Evolutionary conservation across 192 early-diverging fungal species (phyloP).

Genomic region (Pecoramyces ruminantium): DNA sequence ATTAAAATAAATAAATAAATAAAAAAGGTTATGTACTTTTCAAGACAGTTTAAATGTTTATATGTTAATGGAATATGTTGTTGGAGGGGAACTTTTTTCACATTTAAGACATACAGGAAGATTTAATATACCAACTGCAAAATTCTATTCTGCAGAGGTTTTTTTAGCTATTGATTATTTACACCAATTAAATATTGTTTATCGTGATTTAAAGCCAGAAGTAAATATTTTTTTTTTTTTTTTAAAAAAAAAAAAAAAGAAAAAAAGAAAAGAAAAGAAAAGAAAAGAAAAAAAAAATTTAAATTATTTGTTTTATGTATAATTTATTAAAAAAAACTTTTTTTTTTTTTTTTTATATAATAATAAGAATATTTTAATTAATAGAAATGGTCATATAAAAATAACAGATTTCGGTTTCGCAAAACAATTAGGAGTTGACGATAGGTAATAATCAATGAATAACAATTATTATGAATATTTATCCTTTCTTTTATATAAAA

Average conservation of each 20-base stretch:
- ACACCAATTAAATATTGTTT: slow-evolving; percentile 85
- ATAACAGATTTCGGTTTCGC: slow-evolving; percentile 98
- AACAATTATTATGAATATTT: no score
- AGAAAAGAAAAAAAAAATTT: no score
- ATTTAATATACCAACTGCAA: slow-evolving; percentile 87
- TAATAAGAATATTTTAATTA: slow-evolving; percentile 46
- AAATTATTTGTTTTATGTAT: no score
- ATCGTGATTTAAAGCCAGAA: slow-evolving; percentile 93
- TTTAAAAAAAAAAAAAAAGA: no score
- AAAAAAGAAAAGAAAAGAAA: no score
- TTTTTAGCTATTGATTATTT: slow-evolving; percentile 86
- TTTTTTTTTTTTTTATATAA: background rate
- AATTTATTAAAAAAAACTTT: no score
- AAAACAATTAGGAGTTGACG: slow-evolving; percentile 49
- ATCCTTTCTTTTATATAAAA: no score
- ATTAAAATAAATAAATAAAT: no score
- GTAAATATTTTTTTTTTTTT: background rate
- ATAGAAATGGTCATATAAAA: slow-evolving; percentile 81
- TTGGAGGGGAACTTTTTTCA: slow-evolving; percentile 91
- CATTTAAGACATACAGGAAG: slow-evolving; percentile 77
- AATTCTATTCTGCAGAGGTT: slow-evolving; percentile 91
- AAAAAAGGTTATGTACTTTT: slow-evolving; percentile 84
- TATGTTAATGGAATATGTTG: slow-evolving; percentile 92
- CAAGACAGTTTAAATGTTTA: slow-evolving; percentile 86
- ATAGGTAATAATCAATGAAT: background rate